phyloP scores from a whole-genome alignment of 257 asterid species.

The Nicotiana tabacum region DNA sequence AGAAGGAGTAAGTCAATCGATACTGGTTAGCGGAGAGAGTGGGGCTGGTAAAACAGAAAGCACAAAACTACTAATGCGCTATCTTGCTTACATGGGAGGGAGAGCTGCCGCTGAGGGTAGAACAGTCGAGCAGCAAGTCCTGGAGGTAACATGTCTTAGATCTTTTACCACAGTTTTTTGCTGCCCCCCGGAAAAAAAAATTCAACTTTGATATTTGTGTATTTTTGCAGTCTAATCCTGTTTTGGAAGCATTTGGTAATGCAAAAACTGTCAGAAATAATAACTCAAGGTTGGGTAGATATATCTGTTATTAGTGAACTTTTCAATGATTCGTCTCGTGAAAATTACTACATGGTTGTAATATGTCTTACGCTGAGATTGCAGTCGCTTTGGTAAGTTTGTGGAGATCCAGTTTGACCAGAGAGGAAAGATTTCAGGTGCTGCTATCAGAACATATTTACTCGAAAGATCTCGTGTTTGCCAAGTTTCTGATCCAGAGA shows the following conservation, averaged over 20 bases:
- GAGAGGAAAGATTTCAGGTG: slow-evolving; percentile 24
- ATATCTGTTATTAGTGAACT: neutral
- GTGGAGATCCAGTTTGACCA: slow-evolving; percentile 26
- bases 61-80: slow-evolving; percentile 25
- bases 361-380: neutral
- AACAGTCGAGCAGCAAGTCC: slow-evolving; percentile 25
- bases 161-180: neutral
- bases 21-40: slow-evolving; percentile 29
- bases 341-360: neutral
- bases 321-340: neutral
- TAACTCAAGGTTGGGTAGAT: slow-evolving; percentile 22
- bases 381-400: slow-evolving; percentile 31
- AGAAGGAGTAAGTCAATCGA: slow-evolving; percentile 23
- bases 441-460: slow-evolving; percentile 26
- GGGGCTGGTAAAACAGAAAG: slow-evolving; percentile 31
- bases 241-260: slow-evolving; percentile 31
- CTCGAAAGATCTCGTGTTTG: slow-evolving; percentile 30
- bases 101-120: slow-evolving; percentile 22
- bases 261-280: slow-evolving; percentile 28
- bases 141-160: slow-evolving; percentile 15
- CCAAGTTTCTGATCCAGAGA: slow-evolving; percentile 27
- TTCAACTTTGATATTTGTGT: neutral
- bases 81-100: slow-evolving; percentile 29
- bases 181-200: neutral
- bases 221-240: slow-evolving; percentile 28